Conservation (phyloP, 2,329 filamentous ascomycete species). For the Fusarium sp. region DNA sequence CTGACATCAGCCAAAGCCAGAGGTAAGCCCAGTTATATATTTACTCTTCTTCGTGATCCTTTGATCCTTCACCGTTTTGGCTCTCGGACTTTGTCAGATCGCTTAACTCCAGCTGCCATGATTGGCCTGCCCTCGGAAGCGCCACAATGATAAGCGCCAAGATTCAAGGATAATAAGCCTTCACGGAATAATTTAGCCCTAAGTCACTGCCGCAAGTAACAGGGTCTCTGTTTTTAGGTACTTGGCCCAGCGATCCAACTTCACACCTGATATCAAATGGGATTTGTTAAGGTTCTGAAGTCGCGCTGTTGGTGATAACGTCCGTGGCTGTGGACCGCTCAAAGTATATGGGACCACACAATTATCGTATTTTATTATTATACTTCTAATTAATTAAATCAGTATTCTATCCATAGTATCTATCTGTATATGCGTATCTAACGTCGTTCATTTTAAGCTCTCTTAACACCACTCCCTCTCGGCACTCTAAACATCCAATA, state of each 20-base stretch:
- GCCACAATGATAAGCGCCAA: background rate
- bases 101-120: background rate
- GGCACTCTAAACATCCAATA: conserved; percentile 59
- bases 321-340: background rate
- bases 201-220: too few relatives aligned
- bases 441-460: background rate
- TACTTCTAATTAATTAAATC: background rate
- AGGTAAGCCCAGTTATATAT: background rate
- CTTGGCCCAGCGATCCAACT: too few relatives aligned
- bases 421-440: background rate
- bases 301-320: background rate
- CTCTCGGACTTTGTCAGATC: background rate
- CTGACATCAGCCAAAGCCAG: background rate
- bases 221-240: too few relatives aligned
- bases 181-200: too few relatives aligned
- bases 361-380: background rate
- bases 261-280: background rate
- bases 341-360: background rate
- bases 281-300: background rate
- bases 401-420: too few relatives aligned
- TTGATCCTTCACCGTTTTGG: background rate
- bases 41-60: background rate
- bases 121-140: background rate
- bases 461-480: conserved; percentile 42
- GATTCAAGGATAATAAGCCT: background rate